Conservation (phyloP, 257 asterid genomes). For the Fraxinus cuspidata region DNA sequence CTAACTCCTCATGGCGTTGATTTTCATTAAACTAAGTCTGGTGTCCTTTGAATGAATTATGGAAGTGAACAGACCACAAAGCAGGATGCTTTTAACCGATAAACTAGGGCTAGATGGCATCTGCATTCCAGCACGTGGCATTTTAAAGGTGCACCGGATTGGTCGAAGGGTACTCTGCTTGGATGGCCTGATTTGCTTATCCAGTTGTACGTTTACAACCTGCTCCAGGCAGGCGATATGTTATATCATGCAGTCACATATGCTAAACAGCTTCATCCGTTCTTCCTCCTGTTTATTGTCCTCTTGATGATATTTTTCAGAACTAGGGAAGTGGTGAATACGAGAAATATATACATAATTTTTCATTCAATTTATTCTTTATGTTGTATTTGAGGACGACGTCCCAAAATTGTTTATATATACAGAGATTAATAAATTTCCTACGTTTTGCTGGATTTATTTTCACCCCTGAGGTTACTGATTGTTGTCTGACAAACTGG, state of each 20-base stretch:
- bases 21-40: constrained; percentile 1
- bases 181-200: neutral
- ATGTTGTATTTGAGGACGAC: constrained; percentile 21
- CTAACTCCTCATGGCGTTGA: constrained; percentile 2
- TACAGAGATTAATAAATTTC: neutral
- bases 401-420: neutral
- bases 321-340: constrained; percentile 14
- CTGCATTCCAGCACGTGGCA: neutral
- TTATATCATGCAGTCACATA: constrained; percentile 6
- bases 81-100: neutral
- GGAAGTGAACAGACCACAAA: neutral
- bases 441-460: neutral
- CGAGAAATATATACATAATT: constrained; percentile 7
- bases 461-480: neutral
- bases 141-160: neutral
- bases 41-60: neutral
- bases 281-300: neutral
- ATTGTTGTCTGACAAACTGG: neutral
- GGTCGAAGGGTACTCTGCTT: neutral
- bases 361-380: constrained; percentile 40
- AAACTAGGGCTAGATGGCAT: neutral
- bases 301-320: constrained; percentile 6
- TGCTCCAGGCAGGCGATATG: constrained; percentile 5
- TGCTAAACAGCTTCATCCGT: neutral
- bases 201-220: neutral